phyloP scores from a whole-genome alignment of 1,139 yeast genomes.

The Blastobotrys malaysiensis region DNA sequence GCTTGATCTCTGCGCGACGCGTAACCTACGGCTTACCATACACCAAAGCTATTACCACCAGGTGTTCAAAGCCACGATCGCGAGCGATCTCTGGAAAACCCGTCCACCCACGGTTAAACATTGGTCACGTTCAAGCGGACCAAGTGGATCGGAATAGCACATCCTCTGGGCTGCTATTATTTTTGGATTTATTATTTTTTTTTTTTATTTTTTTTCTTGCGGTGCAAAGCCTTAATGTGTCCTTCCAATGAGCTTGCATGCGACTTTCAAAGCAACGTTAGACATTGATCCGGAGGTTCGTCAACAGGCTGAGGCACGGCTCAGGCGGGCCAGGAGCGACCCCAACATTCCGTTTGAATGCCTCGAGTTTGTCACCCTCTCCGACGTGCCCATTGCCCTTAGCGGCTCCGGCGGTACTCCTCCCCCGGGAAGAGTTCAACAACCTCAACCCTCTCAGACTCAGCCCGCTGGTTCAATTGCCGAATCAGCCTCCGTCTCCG shows the following conservation, averaged over 20 bases:
- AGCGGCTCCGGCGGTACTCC: neutral
- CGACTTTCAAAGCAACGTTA: neutral
- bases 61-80: no score
- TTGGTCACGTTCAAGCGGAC: no score
- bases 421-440: neutral
- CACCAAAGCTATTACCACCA: no score
- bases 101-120: no score
- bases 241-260: neutral
- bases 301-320: neutral
- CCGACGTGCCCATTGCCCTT: neutral
- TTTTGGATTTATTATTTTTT: no score
- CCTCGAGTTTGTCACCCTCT: neutral
- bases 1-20: no score
- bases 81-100: no score
- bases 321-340: neutral
- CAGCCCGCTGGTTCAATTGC: neutral
- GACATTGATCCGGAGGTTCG: neutral
- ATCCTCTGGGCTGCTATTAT: no score
- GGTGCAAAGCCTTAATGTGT: neutral
- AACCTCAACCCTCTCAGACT: neutral
- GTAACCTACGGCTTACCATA: neutral
- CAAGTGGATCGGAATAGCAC: no score
- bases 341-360: neutral
- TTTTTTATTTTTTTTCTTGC: no score
- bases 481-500: no score